These are phyloP conservation scores for Beauveria sp. DNA, from an alignment of 2,329 filamentous ascomycete genomes.

Conservation along the genomic window DNA sequence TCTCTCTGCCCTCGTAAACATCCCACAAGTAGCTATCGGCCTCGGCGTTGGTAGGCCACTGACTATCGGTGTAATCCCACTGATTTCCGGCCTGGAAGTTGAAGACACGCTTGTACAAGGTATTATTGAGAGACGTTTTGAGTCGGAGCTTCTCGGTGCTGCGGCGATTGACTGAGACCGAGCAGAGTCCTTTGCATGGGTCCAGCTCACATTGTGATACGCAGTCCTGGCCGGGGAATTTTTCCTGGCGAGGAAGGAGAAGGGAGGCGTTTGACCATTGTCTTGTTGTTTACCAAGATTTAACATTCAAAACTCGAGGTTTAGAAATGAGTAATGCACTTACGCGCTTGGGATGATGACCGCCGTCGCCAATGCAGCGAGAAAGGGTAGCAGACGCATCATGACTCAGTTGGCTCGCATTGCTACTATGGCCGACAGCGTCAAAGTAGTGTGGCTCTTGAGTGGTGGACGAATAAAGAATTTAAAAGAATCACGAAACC, in stretches of 20 bases:
- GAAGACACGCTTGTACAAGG: background rate
- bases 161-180: background rate
- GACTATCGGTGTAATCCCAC: too few species aligned
- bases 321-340: background rate
- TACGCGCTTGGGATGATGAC: background rate
- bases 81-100: background rate
- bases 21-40: background rate
- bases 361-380: background rate
- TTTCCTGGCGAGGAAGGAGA: too few species aligned
- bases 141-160: background rate
- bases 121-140: too few species aligned
- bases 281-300: background rate
- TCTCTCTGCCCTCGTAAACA: background rate
- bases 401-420: background rate
- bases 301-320: too few species aligned
- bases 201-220: background rate
- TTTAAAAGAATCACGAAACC: too few species aligned
- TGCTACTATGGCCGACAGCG: background rate
- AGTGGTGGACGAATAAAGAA: too few species aligned
- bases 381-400: background rate
- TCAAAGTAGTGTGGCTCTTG: too few species aligned
- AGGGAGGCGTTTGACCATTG: background rate
- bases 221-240: too few species aligned
- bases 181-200: background rate
- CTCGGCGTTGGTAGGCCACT: too few species aligned